phyloP scores from a whole-genome alignment of 352 stramenopile genomes.

The Globisporangium cederbergense region DNA sequence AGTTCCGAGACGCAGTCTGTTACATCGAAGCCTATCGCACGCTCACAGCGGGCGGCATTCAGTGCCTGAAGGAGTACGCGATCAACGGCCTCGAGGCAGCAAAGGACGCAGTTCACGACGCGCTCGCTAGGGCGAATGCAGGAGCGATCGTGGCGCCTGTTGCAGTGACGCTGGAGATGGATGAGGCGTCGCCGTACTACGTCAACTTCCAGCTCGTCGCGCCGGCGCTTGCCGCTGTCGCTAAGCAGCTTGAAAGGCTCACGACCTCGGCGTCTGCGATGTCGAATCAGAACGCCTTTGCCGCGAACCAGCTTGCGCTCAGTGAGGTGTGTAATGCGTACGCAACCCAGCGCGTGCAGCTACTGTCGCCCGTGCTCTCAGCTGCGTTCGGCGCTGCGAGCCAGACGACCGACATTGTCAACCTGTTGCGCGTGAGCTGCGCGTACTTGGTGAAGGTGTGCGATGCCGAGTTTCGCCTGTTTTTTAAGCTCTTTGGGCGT shows the following conservation, averaged over 20 bases:
- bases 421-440: conserved; percentile 61
- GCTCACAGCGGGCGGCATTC: conserved; percentile 56
- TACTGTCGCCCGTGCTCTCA: conserved; percentile 52
- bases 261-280: conserved; percentile 10
- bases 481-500: conserved; percentile 64
- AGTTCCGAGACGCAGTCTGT: conserved; percentile 66
- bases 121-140: conserved; percentile 31
- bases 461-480: conserved; percentile 72
- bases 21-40: conserved; percentile 74
- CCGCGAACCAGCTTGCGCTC: conserved; percentile 40
- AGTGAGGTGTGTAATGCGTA: conserved; percentile 59
- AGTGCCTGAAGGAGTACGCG: conserved; percentile 71
- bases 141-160: not conserved
- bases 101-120: conserved; percentile 61
- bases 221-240: conserved; percentile 50
- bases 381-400: conserved; percentile 47
- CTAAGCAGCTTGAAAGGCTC: conserved; percentile 61
- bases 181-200: conserved; percentile 75
- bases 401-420: conserved; percentile 69
- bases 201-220: conserved; percentile 74
- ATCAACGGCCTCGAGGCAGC: conserved; percentile 61
- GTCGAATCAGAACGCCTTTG: conserved; percentile 30
- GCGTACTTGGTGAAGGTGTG: conserved; percentile 67
- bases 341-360: conserved; percentile 45
- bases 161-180: conserved; percentile 30